Evolutionary conservation across 108 stramenopile genomes (phyloP).

Genomic region (Nannochloropsis salina): DNA sequence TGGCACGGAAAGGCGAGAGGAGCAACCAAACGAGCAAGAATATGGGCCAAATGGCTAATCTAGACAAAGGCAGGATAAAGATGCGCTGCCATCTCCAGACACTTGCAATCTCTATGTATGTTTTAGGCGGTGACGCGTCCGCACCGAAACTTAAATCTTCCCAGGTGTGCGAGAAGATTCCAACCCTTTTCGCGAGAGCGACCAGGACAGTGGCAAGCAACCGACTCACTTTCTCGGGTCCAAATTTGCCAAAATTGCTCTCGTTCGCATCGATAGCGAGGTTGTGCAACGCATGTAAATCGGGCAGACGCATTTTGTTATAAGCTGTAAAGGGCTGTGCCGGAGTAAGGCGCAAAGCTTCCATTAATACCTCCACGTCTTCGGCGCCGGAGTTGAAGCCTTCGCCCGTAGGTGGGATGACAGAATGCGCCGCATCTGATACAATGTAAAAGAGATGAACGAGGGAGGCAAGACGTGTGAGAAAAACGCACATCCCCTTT

Average conservation of each 20-base stretch:
- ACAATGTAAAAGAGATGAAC: too few species aligned
- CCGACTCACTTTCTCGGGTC: not conserved
- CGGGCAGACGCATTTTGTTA: not conserved
- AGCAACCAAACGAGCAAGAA: not conserved
- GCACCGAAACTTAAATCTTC: not conserved
- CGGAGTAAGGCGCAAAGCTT: not conserved
- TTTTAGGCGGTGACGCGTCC: not conserved
- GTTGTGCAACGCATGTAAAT: not conserved
- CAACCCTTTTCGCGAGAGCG: not conserved
- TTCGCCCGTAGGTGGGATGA: not conserved
- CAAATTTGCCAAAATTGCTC: not conserved
- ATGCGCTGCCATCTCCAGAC: constrained; percentile 4
- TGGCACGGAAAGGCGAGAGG: not conserved
- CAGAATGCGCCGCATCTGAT: not conserved
- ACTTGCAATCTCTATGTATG: not conserved
- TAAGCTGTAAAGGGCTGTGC: not conserved
- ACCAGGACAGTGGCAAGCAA: not conserved
- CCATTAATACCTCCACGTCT: not conserved
- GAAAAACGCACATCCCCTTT: too few species aligned
- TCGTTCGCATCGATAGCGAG: not conserved
- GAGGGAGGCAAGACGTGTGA: too few species aligned
- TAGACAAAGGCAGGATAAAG: not conserved
- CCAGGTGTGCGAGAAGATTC: not conserved
- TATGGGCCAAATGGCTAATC: not conserved
- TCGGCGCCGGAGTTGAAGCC: not conserved